Base-by-base conservation (phyloP, 2,329 filamentous ascomycete species). In the Aureobasidium sp. region DNA sequence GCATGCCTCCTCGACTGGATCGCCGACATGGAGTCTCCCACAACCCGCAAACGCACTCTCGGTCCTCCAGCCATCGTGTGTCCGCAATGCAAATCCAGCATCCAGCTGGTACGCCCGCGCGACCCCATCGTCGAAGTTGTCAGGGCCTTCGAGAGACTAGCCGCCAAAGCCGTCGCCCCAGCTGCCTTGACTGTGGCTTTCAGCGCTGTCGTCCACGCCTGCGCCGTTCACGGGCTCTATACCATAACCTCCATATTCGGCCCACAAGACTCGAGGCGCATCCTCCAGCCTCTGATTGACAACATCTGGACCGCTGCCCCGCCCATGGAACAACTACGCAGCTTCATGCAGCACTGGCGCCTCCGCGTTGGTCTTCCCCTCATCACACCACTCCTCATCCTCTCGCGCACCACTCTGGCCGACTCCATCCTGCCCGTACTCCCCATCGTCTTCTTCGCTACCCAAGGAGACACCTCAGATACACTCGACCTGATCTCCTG, bases 1-100 rank as follows among this genome's bases (percentile, higher is more conserved):
- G 84, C 86, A 64, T 96, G 92, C 72, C 82, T 97, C 67, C 80
- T 97, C 42, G 88, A 91, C 69, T 99, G 92, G 92, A 88, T 97
- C 20, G 88, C 90, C n/a, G 91, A 96, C 71, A 84, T 91, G 71
- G 91, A 97, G 75, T 79, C 82, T 25, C 83, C 83, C 1, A 76
- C 82, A 20, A 70, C 78, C 64, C 76, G 78, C 66, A 74, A 77
- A 67, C 73, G 64, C 72, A 75, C 63, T 74, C 79, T 72, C 22
- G 70, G 70, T 27, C 72, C 71, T 31, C 84, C 85, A 61, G 86
- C 86, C 64, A 85, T 97, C 65, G 78, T 84, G 60, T 99, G 94
- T 72, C 93, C 93, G 2, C 89, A 96, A 65, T 99, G 94, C 82
- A 94, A 96, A 73, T 83, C 86, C 1, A 82, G 85, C 67, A 96